Evolutionary conservation across 805 yeast species (phyloP).

Genomic region (Sungouiella blattae): DNA sequence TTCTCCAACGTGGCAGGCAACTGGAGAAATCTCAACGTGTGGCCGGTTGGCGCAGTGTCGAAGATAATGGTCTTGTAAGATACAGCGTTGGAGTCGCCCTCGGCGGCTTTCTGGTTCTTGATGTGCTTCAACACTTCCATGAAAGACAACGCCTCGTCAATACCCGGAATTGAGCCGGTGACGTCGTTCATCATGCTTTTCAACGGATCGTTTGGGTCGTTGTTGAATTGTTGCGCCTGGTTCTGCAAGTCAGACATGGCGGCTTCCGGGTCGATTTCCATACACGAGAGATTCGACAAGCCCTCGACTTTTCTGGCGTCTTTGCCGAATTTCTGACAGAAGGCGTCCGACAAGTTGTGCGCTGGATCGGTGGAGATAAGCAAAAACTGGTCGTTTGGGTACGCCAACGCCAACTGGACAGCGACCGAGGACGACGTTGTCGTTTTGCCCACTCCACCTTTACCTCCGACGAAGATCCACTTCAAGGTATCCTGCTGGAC

Average conservation of each 20-base stretch:
- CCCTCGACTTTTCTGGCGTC: conserved; percentile 95
- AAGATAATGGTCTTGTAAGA: conserved; percentile 84
- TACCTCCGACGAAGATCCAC: conserved; percentile 99
- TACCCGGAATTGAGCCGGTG: conserved; percentile 95
- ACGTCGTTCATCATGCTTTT: conserved; percentile 79
- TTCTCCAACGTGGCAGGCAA: conserved; percentile 90
- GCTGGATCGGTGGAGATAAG: conserved; percentile 98
- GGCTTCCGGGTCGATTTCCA: conserved; percentile 98
- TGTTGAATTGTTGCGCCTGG: conserved; percentile 55
- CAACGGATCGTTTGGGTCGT: conserved; percentile 61
- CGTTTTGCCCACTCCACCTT: conserved; percentile 99
- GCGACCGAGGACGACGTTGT: conserved; percentile 96
- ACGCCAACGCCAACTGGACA: conserved; percentile 80
- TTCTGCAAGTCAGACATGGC: conserved; percentile 79
- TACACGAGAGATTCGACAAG: conserved; percentile 81
- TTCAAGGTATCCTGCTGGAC: conserved; percentile 64
- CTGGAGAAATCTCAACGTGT: conserved; percentile 90
- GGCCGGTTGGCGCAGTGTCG: conserved; percentile 99
- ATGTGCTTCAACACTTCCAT: conserved; percentile 98
- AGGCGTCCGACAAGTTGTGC: conserved; percentile 95
- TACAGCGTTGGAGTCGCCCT: conserved; percentile 21
- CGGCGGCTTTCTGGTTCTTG: conserved; percentile 57
- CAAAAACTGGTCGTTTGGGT: conserved; percentile 77
- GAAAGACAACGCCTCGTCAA: conserved; percentile 95
- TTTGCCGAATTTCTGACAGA: conserved; percentile 96